These are phyloP conservation scores for Blastomyces gilchristii DNA, from an alignment of 2,329 filamentous ascomycete species.

Conservation along the genomic window DNA sequence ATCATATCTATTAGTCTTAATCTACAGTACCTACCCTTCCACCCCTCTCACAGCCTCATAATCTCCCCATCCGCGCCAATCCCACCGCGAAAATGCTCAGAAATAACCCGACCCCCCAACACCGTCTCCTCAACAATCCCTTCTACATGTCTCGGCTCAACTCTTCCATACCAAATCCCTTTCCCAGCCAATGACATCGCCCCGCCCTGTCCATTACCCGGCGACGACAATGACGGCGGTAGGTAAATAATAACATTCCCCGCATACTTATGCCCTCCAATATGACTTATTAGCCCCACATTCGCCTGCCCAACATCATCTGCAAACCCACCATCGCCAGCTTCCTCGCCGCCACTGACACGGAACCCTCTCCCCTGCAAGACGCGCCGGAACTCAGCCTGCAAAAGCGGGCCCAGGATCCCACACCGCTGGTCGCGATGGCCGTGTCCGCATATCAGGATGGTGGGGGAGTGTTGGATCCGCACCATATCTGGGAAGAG, in stretches of 20 bases:
- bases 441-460: slow-evolving; percentile 82
- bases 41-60: slow-evolving; percentile 44
- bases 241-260: slow-evolving; percentile 87
- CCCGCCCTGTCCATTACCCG: slow-evolving; percentile 2
- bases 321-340: slow-evolving; percentile 15
- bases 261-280: slow-evolving; percentile 90
- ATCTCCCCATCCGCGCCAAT: slow-evolving; percentile 67
- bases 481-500: slow-evolving; percentile 53
- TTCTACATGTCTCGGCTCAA: slow-evolving; percentile 77
- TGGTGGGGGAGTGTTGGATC: slow-evolving; percentile 45
- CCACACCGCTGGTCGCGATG: slow-evolving; percentile 76
- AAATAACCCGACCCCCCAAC: slow-evolving; percentile 74
- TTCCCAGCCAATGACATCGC: slow-evolving; percentile 30
- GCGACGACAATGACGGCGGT: slow-evolving; percentile 19
- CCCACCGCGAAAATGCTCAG: slow-evolving; percentile 71
- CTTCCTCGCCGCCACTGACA: slow-evolving; percentile 14
- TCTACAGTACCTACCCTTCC: background rate
- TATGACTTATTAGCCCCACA: slow-evolving; percentile 57
- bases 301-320: slow-evolving; percentile 29
- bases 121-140: slow-evolving; percentile 81
- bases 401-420: slow-evolving; percentile 62
- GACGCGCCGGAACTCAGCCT: slow-evolving; percentile 53
- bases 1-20: background rate
- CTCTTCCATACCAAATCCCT: slow-evolving; percentile 73
- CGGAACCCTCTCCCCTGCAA: slow-evolving; percentile 25